Evolutionary conservation across 495 filamentous ascomycete genomes (phyloP).

Genomic region (Hamigera avellanea): DNA sequence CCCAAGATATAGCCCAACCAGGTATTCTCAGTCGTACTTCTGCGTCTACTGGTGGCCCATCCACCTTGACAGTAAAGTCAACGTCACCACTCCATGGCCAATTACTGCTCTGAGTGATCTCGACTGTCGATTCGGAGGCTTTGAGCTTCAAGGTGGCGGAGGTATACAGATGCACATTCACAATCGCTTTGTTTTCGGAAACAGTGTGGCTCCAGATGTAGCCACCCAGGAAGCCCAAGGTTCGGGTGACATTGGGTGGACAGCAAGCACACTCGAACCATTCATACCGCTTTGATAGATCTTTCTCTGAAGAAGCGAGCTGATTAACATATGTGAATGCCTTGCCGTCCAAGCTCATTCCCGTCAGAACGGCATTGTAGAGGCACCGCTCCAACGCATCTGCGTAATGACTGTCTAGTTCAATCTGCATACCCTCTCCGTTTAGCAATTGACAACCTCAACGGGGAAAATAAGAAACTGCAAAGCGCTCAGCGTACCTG

Average conservation of each 20-base stretch:
- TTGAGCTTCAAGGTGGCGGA: constrained; percentile 30
- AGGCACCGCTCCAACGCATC: constrained; percentile 49
- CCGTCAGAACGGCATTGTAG: constrained; percentile 48
- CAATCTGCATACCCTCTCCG: constrained; percentile 19
- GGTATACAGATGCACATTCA: constrained; percentile 43
- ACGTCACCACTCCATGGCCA: constrained; percentile 47
- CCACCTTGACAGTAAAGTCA: constrained; percentile 22
- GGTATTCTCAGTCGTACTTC: constrained; percentile 37
- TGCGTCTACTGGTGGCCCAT: constrained; percentile 12
- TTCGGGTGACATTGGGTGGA: constrained; percentile 43
- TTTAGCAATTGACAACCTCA: background rate
- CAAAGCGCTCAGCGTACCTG: constrained; percentile 17
- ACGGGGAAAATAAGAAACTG: background rate
- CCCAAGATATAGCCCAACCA: constrained; percentile 34
- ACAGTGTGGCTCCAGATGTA: constrained; percentile 36
- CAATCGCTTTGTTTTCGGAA: constrained; percentile 13
- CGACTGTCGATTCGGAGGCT: constrained; percentile 20
- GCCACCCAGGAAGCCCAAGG: constrained; percentile 41
- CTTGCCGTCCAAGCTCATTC: constrained; percentile 23
- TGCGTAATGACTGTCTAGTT: constrained; percentile 39
- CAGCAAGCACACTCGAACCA: constrained; percentile 50
- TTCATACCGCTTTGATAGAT: constrained; percentile 27
- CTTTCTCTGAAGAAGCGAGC: constrained; percentile 36
- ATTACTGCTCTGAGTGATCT: constrained; percentile 35
- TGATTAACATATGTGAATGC: constrained; percentile 48